Conservation (phyloP, 768 basidiomycete genomes). For the Agaricus bisporus region DNA sequence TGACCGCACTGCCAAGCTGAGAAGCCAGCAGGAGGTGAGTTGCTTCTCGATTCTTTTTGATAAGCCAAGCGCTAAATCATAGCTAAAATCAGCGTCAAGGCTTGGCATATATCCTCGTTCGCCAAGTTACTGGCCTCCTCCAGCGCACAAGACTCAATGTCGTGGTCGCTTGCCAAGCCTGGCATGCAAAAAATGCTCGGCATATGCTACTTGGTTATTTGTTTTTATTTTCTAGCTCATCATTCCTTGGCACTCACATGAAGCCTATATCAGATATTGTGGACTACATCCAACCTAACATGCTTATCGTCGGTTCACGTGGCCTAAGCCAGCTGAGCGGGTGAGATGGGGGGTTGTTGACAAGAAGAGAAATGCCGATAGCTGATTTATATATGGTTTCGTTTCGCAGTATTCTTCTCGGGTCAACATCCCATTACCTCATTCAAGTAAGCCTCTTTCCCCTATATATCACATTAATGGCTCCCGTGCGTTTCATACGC, state of each 20-base stretch:
- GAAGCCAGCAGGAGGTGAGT: conserved; percentile 87
- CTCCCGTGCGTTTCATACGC: background rate
- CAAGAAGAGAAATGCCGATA: background rate
- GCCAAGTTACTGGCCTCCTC: conserved; percentile 84
- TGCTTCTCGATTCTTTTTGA: background rate
- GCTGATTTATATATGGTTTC: background rate
- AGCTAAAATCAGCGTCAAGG: conserved; percentile 65
- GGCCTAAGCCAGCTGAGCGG: conserved; percentile 85
- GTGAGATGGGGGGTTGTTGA: conserved; percentile 33
- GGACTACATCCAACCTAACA: conserved; percentile 79
- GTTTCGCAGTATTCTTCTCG: conserved; percentile 71
- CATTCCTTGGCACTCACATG: background rate
- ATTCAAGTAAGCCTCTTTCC: conserved; percentile 50
- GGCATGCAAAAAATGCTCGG: conserved; percentile 93
- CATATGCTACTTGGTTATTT: conserved; percentile 77
- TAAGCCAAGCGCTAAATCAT: background rate
- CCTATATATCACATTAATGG: background rate
- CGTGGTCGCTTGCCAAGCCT: conserved; percentile 85
- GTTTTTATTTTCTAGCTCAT: background rate
- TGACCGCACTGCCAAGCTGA: conserved; percentile 73
- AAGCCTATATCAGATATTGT: conserved; percentile 53
- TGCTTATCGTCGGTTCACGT: conserved; percentile 95
- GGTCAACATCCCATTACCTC: conserved; percentile 92
- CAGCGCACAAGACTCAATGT: conserved; percentile 90
- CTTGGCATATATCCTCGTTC: conserved; percentile 78